Evolutionary conservation across 352 stramenopile genomes (phyloP).

Genomic region (Pythium oligandrum): DNA sequence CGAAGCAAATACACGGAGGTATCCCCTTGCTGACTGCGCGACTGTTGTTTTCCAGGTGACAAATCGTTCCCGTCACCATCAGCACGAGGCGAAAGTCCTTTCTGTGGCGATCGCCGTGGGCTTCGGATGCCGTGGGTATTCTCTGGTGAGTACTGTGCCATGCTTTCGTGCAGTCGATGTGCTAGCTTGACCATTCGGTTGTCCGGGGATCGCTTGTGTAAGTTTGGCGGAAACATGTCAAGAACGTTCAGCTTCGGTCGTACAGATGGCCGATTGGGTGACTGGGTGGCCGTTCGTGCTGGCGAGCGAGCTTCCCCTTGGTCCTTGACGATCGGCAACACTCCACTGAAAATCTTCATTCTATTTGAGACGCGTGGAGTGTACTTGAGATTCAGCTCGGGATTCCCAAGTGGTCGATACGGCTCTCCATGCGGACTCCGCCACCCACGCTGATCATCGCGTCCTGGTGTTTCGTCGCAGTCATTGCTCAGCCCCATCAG

Average conservation of each 20-base stretch:
- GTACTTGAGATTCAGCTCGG: slow-evolving; percentile 63
- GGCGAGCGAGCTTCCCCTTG: not conserved
- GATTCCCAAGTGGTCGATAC: slow-evolving; percentile 61
- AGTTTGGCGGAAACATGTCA: slow-evolving; percentile 31
- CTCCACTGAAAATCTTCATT: slow-evolving; percentile 19
- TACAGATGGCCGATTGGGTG: not conserved
- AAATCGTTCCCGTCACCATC: too few species aligned
- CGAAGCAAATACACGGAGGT: slow-evolving; percentile 45
- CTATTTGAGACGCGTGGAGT: slow-evolving; percentile 42
- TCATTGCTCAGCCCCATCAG: not conserved
- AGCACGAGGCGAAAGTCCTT: not conserved
- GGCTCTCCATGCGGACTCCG: slow-evolving; percentile 66
- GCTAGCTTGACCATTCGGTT: slow-evolving; percentile 53
- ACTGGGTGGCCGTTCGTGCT: not conserved
- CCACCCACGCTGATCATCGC: slow-evolving; percentile 36
- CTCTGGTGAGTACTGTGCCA: slow-evolving; percentile 44
- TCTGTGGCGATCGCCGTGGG: slow-evolving; percentile 11
- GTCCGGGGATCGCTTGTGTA: slow-evolving; percentile 33
- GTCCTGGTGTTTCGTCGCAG: not conserved
- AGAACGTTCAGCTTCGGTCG: slow-evolving; percentile 4
- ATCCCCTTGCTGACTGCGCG: slow-evolving; percentile 20
- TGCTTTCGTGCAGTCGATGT: slow-evolving; percentile 37
- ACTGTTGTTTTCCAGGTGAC: slow-evolving; percentile 3
- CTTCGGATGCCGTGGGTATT: slow-evolving; percentile 17
- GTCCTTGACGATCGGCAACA: not conserved